These are phyloP conservation scores for Cytospora piceae DNA, from an alignment of 2,329 filamentous ascomycete genomes.

Conservation along the genomic window DNA sequence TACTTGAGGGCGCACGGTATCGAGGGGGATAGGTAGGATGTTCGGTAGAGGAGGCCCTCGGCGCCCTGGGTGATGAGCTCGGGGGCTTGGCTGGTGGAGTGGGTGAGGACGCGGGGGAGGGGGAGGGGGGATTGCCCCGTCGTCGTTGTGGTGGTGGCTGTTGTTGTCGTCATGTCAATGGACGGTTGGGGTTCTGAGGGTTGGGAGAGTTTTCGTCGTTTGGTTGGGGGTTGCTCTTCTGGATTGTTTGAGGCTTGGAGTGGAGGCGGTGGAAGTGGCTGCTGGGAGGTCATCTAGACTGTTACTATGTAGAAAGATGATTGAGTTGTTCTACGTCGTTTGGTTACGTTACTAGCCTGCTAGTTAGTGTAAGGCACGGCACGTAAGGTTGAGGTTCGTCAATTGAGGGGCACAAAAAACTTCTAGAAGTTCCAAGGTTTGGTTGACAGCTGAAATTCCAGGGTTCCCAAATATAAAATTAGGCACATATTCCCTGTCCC, in stretches of 20 bases:
- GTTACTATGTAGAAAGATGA: no score
- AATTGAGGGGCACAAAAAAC: slow-evolving; percentile 1
- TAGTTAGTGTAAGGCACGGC: no score
- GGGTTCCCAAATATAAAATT: background rate
- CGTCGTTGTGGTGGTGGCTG: background rate
- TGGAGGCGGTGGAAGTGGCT: background rate
- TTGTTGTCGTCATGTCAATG: background rate
- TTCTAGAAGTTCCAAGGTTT: background rate
- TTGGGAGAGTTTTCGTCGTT: background rate
- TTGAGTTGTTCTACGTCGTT: no score
- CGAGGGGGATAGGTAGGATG: slow-evolving; percentile 71
- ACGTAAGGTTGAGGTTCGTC: background rate
- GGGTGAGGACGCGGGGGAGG: slow-evolving; percentile 67
- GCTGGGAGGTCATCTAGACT: slow-evolving; percentile 1
- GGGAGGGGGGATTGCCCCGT: slow-evolving; percentile 42
- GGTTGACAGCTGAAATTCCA: background rate
- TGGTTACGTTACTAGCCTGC: no score
- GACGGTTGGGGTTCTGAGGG: background rate
- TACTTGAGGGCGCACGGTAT: slow-evolving; percentile 83
- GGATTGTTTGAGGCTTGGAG: background rate
- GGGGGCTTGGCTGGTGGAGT: slow-evolving; percentile 63
- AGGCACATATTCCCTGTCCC: background rate
- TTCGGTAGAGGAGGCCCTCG: slow-evolving; percentile 91
- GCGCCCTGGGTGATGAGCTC: slow-evolving; percentile 87
- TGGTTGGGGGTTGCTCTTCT: slow-evolving; percentile 1